Conservation (phyloP, 2,329 filamentous ascomycete species). For the Apiospora aurea region DNA sequence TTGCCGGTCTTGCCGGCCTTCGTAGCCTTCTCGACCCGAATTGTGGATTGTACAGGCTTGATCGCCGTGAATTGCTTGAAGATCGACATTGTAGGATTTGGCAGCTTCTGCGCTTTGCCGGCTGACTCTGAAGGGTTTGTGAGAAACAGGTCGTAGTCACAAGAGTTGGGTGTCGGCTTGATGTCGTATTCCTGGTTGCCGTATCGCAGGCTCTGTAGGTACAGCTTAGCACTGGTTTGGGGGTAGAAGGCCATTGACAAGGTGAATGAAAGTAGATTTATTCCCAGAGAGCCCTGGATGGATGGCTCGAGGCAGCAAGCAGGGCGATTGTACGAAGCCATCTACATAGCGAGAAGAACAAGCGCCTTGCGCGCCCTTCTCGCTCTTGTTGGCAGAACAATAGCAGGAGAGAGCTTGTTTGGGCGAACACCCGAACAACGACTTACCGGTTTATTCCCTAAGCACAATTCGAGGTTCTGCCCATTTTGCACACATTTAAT, state of each 20-base stretch:
- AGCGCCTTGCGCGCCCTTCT: background rate
- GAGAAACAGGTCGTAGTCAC: slow-evolving; percentile 63
- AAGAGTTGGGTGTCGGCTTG: slow-evolving; percentile 51
- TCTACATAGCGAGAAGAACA: background rate
- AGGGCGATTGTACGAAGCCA: background rate
- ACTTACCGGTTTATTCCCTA: slow-evolving; percentile 68
- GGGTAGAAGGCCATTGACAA: background rate
- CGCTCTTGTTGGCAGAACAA: slow-evolving; percentile 8
- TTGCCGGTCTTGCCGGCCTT: slow-evolving; percentile 42
- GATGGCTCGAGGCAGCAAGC: slow-evolving; percentile 23
- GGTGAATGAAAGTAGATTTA: background rate
- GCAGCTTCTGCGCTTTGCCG: slow-evolving; percentile 55
- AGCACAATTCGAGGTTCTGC: slow-evolving; percentile 61
- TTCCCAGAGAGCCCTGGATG: background rate
- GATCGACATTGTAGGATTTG: slow-evolving; percentile 58
- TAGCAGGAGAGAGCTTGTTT: background rate
- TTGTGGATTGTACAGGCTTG: slow-evolving; percentile 28
- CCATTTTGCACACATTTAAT: slow-evolving; percentile 66
- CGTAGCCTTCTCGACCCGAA: slow-evolving; percentile 35
- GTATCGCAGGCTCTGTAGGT: slow-evolving; percentile 59
- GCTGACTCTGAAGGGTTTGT: slow-evolving; percentile 58
- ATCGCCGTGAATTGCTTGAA: slow-evolving; percentile 49
- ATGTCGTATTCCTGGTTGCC: slow-evolving; percentile 59
- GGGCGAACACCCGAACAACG: background rate
- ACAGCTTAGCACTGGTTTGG: slow-evolving; percentile 25